Conservation (phyloP, 352 stramenopile species). For the Phytophthora syringae region DNA sequence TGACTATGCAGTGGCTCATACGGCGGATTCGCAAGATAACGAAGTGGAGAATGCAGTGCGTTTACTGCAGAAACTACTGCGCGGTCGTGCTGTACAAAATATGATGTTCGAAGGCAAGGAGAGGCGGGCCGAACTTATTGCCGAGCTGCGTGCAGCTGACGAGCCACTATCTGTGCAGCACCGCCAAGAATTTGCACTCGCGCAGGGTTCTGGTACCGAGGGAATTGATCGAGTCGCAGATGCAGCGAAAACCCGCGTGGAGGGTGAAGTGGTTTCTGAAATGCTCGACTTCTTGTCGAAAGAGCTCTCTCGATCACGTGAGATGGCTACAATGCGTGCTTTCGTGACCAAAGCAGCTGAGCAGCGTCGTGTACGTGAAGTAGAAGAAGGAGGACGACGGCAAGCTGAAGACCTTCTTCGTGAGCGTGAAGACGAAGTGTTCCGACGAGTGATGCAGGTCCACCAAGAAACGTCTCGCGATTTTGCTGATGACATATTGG, state of each 20-base stretch:
- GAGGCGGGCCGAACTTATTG: constrained; percentile 87
- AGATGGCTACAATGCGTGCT: constrained; percentile 78
- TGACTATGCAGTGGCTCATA: constrained; percentile 52
- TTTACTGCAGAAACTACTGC: constrained; percentile 89
- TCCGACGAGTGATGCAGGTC: constrained; percentile 72
- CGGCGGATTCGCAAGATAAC: constrained; percentile 49
- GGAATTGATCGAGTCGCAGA: constrained; percentile 51
- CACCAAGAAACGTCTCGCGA: constrained; percentile 81
- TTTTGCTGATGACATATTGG: constrained; percentile 73
- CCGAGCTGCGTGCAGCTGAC: constrained; percentile 85
- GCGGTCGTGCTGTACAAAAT: constrained; percentile 92
- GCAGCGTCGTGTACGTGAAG: constrained; percentile 75
- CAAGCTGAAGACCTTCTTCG: constrained; percentile 88
- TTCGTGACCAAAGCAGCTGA: constrained; percentile 78
- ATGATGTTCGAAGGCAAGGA: constrained; percentile 95
- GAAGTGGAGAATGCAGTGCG: constrained; percentile 67
- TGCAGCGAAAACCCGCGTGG: constrained; percentile 69
- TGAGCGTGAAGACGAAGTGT: constrained; percentile 87
- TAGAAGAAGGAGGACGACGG: constrained; percentile 85
- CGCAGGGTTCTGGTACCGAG: constrained; percentile 32
- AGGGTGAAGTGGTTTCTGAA: constrained; percentile 88
- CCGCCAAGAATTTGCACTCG: constrained; percentile 22
- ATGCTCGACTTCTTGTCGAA: constrained; percentile 92
- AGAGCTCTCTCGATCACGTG: constrained; percentile 80
- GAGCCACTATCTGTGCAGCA: constrained; percentile 34